Evolutionary conservation across 768 basidiomycete species (phyloP), one percentile per base, ranked within the genome.

Genomic region (Xerocomellus chrysenteron): DNA sequence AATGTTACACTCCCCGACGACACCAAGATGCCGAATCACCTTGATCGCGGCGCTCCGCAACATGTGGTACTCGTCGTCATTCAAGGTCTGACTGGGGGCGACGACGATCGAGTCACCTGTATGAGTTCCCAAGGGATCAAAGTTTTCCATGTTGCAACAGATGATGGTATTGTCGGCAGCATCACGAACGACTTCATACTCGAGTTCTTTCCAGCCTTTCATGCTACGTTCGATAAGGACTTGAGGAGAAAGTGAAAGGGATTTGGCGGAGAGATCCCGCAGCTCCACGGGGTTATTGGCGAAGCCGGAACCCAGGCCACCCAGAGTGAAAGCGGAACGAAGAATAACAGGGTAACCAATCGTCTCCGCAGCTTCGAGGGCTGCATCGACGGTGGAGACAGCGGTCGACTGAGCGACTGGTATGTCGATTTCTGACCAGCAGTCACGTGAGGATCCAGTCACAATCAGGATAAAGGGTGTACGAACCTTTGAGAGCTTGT

Each of bases 131-230:
- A 98, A 88, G 37, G 97, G 97, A 69, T 99, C 97, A 63, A 99
- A 99, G 76, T 99, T 98, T 76, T 98, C 93, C 93, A 96, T 96
- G 74, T 95, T 95, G 76, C 96, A 98, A 77, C 95, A 98, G 65
- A 98, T 98, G 74, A 99, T 99, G 28, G 95, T 98, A 78, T 98
- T 97, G 75, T 99, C 97, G 49, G 96, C 96, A 62, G 82, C 94
- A 71, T 99, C 97, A 52, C 97, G 90, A 67, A 98, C 97, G 59
- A 99, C 97, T 72, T 99, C 97, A 65, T 98, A 99, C 75, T 99
- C 97, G 60, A 98, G 82, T 76, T 99, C 97, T 72, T 99, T 99
- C 97, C 97, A 99, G 32, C 97, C 97, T 75, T 98, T 98, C 88
- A 99, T 91, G 64, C 90, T 92, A 48, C 94, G 90, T 76, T 98